Base-by-base conservation (phyloP, 495 filamentous ascomycete genomes). In the Aspergillus olivimuriae region DNA sequence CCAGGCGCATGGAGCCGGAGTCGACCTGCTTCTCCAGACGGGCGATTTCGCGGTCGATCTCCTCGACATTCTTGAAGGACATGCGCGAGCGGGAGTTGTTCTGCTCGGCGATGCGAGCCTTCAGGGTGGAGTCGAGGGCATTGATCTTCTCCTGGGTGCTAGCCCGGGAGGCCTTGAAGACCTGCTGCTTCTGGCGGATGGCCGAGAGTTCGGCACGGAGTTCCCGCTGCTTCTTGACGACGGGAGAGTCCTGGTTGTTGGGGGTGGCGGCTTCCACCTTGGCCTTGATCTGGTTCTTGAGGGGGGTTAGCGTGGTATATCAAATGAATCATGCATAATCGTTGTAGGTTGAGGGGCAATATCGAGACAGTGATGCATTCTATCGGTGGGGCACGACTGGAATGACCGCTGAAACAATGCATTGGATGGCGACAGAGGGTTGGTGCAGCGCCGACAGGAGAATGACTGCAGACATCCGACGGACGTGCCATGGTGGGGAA, bases 101-200 rank as follows among this genome's bases (percentile, higher is more conserved):
- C 58, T 89, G 83, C 66, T 95, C 89, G 50, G 77, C 74, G 50
- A 91, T 82, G 52, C 82, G 81, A 42, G 80, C 76, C 65, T 89
- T 89, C 41, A 97, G 68, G 44, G 86, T 82, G 50, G 83, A 80
- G 48, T 96, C 91, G 31, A 94, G 73, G 23, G 75, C 75, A 72
- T 86, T 89, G 66, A 97, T 84, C 68, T 90, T 83, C 44, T 95
- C 90, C 44, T 85, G 76, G 57, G 84, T 82, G 59, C 74, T 75
- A 48, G 73, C 75, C 21, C 89, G 81, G 31, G 79, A 77, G 23
- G 79, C 74, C 74, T 97, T 98, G 70, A 87, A 86, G 17, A 74
- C 80, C 41, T 79, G 81, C 64, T 96, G 91, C 70, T 90, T 80
- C 54, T 81, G 74, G 18, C 82, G 80, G 63, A 99, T 94, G 30